Conservation (phyloP, 2,329 filamentous ascomycete genomes). For the Fusarium falciforme region DNA sequence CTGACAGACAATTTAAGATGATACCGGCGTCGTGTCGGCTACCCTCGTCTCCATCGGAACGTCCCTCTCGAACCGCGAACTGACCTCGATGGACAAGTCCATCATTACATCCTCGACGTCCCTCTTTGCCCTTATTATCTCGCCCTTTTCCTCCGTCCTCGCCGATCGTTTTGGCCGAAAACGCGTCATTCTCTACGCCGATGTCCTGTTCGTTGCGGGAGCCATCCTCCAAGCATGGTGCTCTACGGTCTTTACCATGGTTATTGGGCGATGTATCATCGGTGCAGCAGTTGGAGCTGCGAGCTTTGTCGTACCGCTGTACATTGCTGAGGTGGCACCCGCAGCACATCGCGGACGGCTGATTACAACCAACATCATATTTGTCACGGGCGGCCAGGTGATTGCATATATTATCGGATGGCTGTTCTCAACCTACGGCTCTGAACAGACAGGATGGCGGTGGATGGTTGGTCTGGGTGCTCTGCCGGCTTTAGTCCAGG, state of each 20-base stretch:
- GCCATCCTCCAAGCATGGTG: slow-evolving; percentile 73
- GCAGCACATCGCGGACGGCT: slow-evolving; percentile 80
- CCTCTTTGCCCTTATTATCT: slow-evolving; percentile 72
- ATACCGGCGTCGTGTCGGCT: slow-evolving; percentile 76
- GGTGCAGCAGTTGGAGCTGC: slow-evolving; percentile 80
- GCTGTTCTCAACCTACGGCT: slow-evolving; percentile 70
- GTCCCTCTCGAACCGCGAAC: slow-evolving; percentile 65
- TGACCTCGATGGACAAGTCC: slow-evolving; percentile 75
- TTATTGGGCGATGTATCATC: slow-evolving; percentile 74
- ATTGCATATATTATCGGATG: slow-evolving; percentile 89
- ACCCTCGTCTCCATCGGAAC: slow-evolving; percentile 73
- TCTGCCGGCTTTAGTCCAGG: slow-evolving; percentile 79
- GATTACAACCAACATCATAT: slow-evolving; percentile 83
- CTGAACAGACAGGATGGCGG: slow-evolving; percentile 75
- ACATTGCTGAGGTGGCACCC: slow-evolving; percentile 88
- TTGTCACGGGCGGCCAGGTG: slow-evolving; percentile 89
- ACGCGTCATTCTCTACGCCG: slow-evolving; percentile 71
- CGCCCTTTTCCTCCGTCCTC: slow-evolving; percentile 72
- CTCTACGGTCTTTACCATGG: slow-evolving; percentile 71
- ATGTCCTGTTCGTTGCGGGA: slow-evolving; percentile 75
- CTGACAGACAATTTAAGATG: slow-evolving; percentile 57
- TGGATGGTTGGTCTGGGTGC: slow-evolving; percentile 93
- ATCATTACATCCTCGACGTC: slow-evolving; percentile 77
- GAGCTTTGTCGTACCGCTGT: slow-evolving; percentile 86
- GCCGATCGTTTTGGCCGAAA: slow-evolving; percentile 72